phyloP scores from a whole-genome alignment of 1,139 yeast species.

The Suhomyces chickasaworum region DNA sequence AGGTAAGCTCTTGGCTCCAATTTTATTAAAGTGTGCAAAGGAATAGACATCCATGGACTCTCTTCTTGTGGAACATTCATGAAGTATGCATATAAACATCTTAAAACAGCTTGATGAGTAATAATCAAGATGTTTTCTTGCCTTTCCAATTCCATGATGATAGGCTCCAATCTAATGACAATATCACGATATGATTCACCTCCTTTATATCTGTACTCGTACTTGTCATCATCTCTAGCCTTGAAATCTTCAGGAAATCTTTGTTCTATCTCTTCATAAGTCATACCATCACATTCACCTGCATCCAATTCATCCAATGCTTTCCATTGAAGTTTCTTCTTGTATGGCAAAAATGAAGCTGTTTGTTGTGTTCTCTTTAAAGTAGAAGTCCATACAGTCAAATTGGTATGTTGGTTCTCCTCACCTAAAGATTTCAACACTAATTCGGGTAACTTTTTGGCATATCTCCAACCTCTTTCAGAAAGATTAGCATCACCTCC shows the following conservation, averaged over 20 bases:
- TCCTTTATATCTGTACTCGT: slow-evolving; percentile 92
- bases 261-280: slow-evolving; percentile 77
- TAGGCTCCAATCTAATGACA: slow-evolving; percentile 91
- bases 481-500: slow-evolving; percentile 94
- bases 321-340: slow-evolving; percentile 84
- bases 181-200: slow-evolving; percentile 97
- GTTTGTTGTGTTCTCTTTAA: slow-evolving; percentile 91
- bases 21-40: slow-evolving; percentile 89
- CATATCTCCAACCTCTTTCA: slow-evolving; percentile 84
- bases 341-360: slow-evolving; percentile 78
- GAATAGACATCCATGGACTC: slow-evolving; percentile 99
- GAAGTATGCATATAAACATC: slow-evolving; percentile 95
- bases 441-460: slow-evolving; percentile 76
- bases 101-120: slow-evolving; percentile 95
- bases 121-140: slow-evolving; percentile 94
- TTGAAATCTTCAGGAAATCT: slow-evolving; percentile 91
- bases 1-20: slow-evolving; percentile 93
- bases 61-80: slow-evolving; percentile 98
- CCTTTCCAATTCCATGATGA: slow-evolving; percentile 96
- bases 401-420: slow-evolving; percentile 59
- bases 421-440: slow-evolving; percentile 73
- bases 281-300: slow-evolving; percentile 96
- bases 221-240: slow-evolving; percentile 94
- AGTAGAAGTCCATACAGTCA: slow-evolving; percentile 97
- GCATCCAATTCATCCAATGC: slow-evolving; percentile 97